phyloP scores from a whole-genome alignment of 2,329 filamentous ascomycete genomes.

The Claviceps spartinae region DNA sequence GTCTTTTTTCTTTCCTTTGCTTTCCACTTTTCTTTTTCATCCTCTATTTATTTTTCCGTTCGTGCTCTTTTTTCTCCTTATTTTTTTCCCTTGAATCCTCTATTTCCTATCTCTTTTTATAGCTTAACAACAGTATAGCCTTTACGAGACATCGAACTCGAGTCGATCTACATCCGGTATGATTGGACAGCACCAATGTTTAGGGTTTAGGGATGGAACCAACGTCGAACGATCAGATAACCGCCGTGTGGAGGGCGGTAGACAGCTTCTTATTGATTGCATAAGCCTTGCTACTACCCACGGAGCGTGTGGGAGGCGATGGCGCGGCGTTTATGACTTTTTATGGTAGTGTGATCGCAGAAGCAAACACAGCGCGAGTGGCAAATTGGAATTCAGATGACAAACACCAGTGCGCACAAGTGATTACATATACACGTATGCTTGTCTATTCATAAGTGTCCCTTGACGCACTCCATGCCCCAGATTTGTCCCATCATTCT shows the following conservation, averaged over 20 bases:
- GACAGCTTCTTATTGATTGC: neutral
- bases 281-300: neutral
- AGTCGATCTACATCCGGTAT: neutral
- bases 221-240: neutral
- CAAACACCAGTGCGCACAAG: neutral
- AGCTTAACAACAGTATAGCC: neutral
- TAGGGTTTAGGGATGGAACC: neutral
- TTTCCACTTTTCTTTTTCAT: neutral
- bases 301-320: neutral
- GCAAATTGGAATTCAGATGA: neutral
- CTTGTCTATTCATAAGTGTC: too few relatives aligned
- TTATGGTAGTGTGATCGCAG: neutral
- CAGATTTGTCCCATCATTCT: too few relatives aligned
- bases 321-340: neutral
- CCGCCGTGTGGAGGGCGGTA: neutral
- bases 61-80: neutral
- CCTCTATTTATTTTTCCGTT: neutral
- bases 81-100: neutral
- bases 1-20: neutral
- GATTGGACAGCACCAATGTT: neutral
- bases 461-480: too few relatives aligned
- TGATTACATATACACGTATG: too few relatives aligned
- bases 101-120: too few relatives aligned
- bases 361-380: neutral
- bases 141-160: neutral